phyloP scores from a whole-genome alignment of 352 stramenopile genomes.

The Globisporangium viniferum region DNA sequence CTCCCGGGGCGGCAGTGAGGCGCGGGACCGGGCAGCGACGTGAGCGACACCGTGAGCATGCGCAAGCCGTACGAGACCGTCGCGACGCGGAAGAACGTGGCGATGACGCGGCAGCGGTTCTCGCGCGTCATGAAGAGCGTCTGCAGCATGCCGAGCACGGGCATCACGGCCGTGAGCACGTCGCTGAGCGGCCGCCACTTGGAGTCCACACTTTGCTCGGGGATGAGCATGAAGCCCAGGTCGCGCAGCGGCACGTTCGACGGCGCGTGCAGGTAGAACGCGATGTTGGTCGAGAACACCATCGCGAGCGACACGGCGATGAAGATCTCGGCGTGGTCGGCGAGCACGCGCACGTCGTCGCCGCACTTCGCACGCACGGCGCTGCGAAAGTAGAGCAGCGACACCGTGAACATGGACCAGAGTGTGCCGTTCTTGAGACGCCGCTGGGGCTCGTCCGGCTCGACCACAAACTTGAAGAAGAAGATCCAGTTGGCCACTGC shows the following conservation, averaged over 20 bases:
- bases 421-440: slow-evolving; percentile 16
- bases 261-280: slow-evolving; percentile 69
- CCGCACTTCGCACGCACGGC: slow-evolving; percentile 28
- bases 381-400: slow-evolving; percentile 45
- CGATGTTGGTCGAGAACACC: slow-evolving; percentile 68
- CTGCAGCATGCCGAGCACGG: slow-evolving; percentile 56
- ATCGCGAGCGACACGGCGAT: slow-evolving; percentile 58
- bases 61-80: slow-evolving; percentile 71
- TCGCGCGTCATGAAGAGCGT: slow-evolving; percentile 41
- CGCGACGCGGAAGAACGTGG: slow-evolving; percentile 63
- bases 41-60: slow-evolving; percentile 62
- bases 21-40: slow-evolving; percentile 63
- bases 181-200: slow-evolving; percentile 65
- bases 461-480: slow-evolving; percentile 69
- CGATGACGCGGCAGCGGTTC: slow-evolving; percentile 48
- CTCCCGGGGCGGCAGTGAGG: slow-evolving; percentile 59
- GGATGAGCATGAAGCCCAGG: slow-evolving; percentile 72
- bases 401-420: slow-evolving; percentile 43
- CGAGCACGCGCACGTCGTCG: slow-evolving; percentile 19
- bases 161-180: slow-evolving; percentile 54
- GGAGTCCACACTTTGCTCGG: slow-evolving; percentile 51
- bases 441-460: slow-evolving; percentile 39
- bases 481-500: slow-evolving; percentile 52
- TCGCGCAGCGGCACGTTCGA: slow-evolving; percentile 52
- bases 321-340: slow-evolving; percentile 65